Evolutionary conservation across 495 filamentous ascomycete genomes (phyloP).

Genomic region (Echria macrotheca): DNA sequence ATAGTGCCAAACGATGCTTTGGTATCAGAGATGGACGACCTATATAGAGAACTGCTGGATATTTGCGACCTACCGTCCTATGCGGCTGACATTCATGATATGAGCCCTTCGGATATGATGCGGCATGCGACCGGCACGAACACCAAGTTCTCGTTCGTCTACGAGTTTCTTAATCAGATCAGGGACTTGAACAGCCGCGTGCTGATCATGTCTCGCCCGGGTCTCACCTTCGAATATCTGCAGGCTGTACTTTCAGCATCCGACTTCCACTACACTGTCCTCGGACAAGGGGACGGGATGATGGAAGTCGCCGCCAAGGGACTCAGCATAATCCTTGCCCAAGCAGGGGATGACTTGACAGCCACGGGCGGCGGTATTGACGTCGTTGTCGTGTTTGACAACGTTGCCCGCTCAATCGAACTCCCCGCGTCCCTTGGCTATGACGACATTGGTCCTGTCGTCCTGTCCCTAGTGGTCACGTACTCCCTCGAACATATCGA

Average conservation of each 20-base stretch:
- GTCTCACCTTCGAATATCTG: constrained; percentile 34
- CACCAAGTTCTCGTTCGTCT: constrained; percentile 41
- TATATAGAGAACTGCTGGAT: constrained; percentile 35
- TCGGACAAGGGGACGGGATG: constrained; percentile 11
- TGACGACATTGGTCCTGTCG: constrained; percentile 15
- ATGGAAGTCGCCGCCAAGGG: neutral
- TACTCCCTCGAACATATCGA: constrained; percentile 45
- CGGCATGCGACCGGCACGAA: constrained; percentile 38
- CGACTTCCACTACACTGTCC: constrained; percentile 19
- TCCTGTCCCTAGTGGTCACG: constrained; percentile 32
- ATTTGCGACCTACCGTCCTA: constrained; percentile 41
- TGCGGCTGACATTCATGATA: constrained; percentile 23
- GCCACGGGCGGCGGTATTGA: constrained; percentile 27
- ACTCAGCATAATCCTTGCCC: neutral
- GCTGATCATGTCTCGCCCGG: constrained; percentile 36
- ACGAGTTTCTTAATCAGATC: constrained; percentile 34
- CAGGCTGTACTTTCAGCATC: constrained; percentile 27
- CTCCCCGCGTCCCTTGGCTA: constrained; percentile 13
- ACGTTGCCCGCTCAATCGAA: constrained; percentile 25
- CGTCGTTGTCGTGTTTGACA: constrained; percentile 38
- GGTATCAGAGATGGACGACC: constrained; percentile 29
- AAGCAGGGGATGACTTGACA: constrained; percentile 2
- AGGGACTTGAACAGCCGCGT: constrained; percentile 30
- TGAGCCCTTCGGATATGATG: constrained; percentile 26
- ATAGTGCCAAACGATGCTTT: constrained; percentile 21